Evolutionary conservation across 2,329 filamentous ascomycete genomes (phyloP).

Genomic region (Penicillium capsulatum): DNA sequence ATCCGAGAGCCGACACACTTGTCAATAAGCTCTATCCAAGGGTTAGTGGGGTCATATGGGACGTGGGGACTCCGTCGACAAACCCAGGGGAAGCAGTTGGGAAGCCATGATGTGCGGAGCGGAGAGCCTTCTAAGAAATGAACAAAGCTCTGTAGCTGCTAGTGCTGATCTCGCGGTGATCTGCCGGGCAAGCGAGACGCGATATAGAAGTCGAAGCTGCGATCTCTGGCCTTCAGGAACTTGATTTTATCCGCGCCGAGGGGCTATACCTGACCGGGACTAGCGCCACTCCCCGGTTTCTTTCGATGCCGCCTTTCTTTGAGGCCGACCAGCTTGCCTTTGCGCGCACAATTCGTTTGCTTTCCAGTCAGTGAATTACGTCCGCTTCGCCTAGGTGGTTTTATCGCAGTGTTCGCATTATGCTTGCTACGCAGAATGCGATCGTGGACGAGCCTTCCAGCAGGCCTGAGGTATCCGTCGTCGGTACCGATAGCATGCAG

Average conservation of each 20-base stretch:
- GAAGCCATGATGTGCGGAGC: conserved; percentile 56
- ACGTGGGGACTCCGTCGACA: conserved; percentile 16
- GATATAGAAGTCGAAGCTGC: conserved; percentile 11
- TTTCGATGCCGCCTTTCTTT: neutral
- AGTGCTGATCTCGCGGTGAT: neutral
- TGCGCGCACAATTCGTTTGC: neutral
- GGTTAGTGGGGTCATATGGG: conserved; percentile 22
- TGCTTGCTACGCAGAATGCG: conserved; percentile 23
- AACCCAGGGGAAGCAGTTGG: conserved; percentile 69
- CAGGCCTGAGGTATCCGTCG: conserved; percentile 17
- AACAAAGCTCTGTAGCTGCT: neutral
- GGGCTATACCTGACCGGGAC: conserved; percentile 6
- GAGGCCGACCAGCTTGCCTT: neutral
- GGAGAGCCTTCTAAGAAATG: neutral
- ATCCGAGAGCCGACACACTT: conserved; percentile 97
- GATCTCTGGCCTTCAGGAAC: conserved; percentile 13
- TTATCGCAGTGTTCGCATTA: conserved; percentile 16
- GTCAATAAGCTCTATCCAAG: conserved; percentile 80
- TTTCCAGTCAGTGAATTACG: neutral
- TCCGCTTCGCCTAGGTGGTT: no score
- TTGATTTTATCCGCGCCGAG: conserved; percentile 14
- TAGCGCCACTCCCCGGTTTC: conserved; percentile 4
- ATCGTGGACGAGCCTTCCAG: conserved; percentile 16
- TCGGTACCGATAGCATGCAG: conserved; percentile 5
- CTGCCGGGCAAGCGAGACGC: neutral